Evolutionary conservation across 106 monocot genomes (phyloP), one percentile per base, ranked within the genome.

Genomic region (Dendrobium nobile): DNA sequence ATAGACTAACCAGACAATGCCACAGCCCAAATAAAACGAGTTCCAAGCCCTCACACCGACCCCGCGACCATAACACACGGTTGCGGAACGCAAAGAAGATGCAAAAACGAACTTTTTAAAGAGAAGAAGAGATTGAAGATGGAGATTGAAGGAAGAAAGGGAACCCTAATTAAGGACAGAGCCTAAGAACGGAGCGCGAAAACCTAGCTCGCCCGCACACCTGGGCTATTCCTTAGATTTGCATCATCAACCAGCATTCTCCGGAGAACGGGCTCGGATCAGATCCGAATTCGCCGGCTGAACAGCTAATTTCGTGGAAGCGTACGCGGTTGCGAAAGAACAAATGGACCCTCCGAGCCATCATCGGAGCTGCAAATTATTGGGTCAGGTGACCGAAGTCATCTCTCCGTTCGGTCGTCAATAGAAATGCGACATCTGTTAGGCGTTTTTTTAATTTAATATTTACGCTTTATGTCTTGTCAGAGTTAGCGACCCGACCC

Each of bases 281-380:
- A n/a, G 43, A 19, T 41, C 28, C 18, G 74, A 43, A 28, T 70
- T 70, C 70, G 33, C 37, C 70, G 70, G 70, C 70, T 10, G 37
- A 33, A 74, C 74, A 20, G 74, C 74, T 37, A 43, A 74, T 74
- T 74, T 37, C 74, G n/a, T 2, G 74, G 43, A 37, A 70, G 70
- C 13, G 64, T 1, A 26, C 1, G 37, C 70, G 70, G 4, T 4
- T 37, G 6, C 70, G 26, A 10, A n/a, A 74, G 43, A 43, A 74
- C 33, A 43, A 33, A 72, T 27, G 37, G 9, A 13, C 2, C 15
- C 37, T 72, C 28, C 72, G 17, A 40, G 72, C 72, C 13, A 8
- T 37, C 33, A 4, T 72, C 11, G 4, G 72, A 72, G 40, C 72
- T n/a, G n/a, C n/a, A n/a, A n/a, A n/a, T n/a, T n/a, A n/a, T n/a